Evolutionary conservation across 352 stramenopile species (phyloP), one percentile per base, ranked within the genome.

Genomic region (Globisporangium sylvaticum): DNA sequence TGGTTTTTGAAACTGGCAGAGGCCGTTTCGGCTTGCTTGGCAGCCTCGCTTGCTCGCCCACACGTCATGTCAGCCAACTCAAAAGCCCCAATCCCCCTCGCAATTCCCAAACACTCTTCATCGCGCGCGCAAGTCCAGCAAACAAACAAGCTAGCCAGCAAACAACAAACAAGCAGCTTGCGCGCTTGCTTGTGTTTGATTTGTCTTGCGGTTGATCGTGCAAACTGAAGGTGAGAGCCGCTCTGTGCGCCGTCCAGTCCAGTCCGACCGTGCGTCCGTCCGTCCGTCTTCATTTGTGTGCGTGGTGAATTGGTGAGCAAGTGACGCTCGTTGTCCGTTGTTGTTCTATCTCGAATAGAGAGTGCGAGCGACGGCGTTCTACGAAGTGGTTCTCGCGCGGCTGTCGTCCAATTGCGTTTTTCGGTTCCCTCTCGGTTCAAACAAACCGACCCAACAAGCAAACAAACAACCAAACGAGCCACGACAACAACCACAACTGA

Each of bases 331-430:
- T 64, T 37, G 58, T 64, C 25, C 2, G 42, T 24, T 50, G 42
- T 64, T 64, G 39, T 64, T 64, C 58, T 37, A 64, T 52, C 57
- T 44, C 22, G 22, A 63, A 64, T 56, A 64, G 58, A 46, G 42
- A 25, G 37, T 32, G n/a, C 20, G 31, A 50, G 37, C 37, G 14
- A 37, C 31, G 31, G 31, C 32, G 31, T 48, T 20, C 48, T 25
- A 20, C 31, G n/a, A 61, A 61, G 55, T 61, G 55, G 31, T 61
- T 61, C 31, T 61, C 34, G n/a, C 10, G 0, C 53, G 4, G 15
- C 4, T 64, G 59, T 65, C 59, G 59, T 65, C 59, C 59, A 39
- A 31, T 65, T 65, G 59, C 27, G 59, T 48, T 31, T 46, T 54
- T 39, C 42, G 24, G 22, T 42, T 31, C 59, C 59, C 42, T 50